Percentiles rank a stretch among this genome's conserved stretches.
These are phyloP conservation scores for Clonostachys chloroleuca DNA, from an alignment of 2,329 filamentous ascomycete genomes.

Conservation along the genomic window DNA sequence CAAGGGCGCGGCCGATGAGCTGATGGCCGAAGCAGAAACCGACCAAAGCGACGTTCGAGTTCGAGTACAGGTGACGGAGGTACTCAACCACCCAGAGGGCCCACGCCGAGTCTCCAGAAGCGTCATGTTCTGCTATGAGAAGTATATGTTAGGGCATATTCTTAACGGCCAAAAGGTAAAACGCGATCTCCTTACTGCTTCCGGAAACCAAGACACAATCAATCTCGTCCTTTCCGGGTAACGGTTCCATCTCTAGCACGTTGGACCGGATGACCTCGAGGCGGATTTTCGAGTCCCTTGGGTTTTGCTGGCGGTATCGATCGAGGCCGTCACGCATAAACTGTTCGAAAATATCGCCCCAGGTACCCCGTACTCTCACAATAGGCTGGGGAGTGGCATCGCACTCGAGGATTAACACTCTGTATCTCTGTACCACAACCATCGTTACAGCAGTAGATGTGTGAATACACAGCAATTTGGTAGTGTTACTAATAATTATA, in stretches of 20 bases:
- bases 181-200: conserved; percentile 15
- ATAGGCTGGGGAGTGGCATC: conserved; percentile 22
- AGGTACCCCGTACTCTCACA: conserved; percentile 14
- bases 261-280: conserved; percentile 20
- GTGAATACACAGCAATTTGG: neutral
- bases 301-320: conserved; percentile 6
- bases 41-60: conserved; percentile 31
- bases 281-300: conserved; percentile 7
- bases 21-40: conserved; percentile 46
- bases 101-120: conserved; percentile 37
- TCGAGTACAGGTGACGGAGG: conserved; percentile 19
- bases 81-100: conserved; percentile 38
- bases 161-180: neutral
- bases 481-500: neutral
- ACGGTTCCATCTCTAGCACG: conserved; percentile 16
- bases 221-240: conserved; percentile 16
- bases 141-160: neutral
- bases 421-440: conserved; percentile 1
- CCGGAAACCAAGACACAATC: conserved; percentile 24
- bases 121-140: conserved; percentile 18
- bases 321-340: conserved; percentile 17
- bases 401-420: conserved; percentile 20
- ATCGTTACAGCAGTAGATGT: neutral
- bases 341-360: conserved; percentile 20
- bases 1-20: conserved; percentile 36